Percentiles rank a stretch among this genome's conserved stretches.
Conservation (phyloP, 2,329 filamentous ascomycete genomes). For the Cladophialophora bantiana region DNA sequence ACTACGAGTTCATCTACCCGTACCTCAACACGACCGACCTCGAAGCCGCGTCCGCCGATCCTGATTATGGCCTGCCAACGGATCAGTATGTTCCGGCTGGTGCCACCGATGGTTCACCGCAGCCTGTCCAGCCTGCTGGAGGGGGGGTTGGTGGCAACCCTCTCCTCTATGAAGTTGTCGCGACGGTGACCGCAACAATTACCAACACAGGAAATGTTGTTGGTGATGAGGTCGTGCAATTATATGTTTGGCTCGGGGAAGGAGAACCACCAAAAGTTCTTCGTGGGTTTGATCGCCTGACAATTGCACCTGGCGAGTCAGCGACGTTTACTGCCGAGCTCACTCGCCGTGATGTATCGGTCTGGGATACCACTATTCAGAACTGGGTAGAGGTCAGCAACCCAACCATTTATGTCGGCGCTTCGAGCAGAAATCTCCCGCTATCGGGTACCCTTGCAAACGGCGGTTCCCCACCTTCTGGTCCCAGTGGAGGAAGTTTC, state of each 20-base stretch:
- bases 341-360: constrained; percentile 81
- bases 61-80: constrained; percentile 60
- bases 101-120: constrained; percentile 60
- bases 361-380: constrained; percentile 81
- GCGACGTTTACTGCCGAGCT: constrained; percentile 72
- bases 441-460: constrained; percentile 51
- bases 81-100: constrained; percentile 60
- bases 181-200: constrained; percentile 57
- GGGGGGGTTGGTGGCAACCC: constrained; percentile 67
- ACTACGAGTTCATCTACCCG: constrained; percentile 68
- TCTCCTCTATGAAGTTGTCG: constrained; percentile 59
- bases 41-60: constrained; percentile 58
- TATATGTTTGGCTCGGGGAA: constrained; percentile 81
- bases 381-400: constrained; percentile 76
- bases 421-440: constrained; percentile 64
- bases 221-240: constrained; percentile 62
- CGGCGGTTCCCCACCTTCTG: constrained; percentile 5
- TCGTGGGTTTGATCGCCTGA: constrained; percentile 80
- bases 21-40: constrained; percentile 68
- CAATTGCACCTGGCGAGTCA: constrained; percentile 72
- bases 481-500: neutral
- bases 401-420: constrained; percentile 65
- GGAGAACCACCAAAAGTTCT: constrained; percentile 72
- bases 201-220: constrained; percentile 58
- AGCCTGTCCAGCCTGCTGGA: constrained; percentile 64